Base-by-base conservation (phyloP, 2,329 filamentous ascomycete species). In the Phialemoniopsis sp. region DNA sequence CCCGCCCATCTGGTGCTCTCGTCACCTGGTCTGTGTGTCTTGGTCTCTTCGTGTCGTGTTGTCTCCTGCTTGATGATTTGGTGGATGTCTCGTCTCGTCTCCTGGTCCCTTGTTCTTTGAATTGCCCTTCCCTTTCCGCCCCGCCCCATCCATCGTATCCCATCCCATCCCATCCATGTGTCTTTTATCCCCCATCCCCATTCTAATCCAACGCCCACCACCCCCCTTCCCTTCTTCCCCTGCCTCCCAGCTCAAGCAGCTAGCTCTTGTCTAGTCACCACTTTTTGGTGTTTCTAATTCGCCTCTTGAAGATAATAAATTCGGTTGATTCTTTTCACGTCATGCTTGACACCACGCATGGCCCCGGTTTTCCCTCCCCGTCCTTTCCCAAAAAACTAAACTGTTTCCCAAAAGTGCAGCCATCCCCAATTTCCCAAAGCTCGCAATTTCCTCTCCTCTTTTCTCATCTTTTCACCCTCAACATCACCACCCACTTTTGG, bases 301-400 rank as follows among this genome's bases (percentile, higher is more conserved):
- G 32, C 29, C 42, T 43, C 33, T 16, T 46, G 56, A 6, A 26
- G 10, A 57, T 56, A 57, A 54, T 50, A 56, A 58, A 52, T 54
- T 63, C 53, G 59, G 49, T 51, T 49, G 52, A 56, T 53, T 54
- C 53, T 53, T 42, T 54, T 47, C 48, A 52, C 47, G 46, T 42
- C 45, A 42, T 50, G 51, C 51, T 52, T 26, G 21, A 6, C 21
- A 26, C 21, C 21, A 26, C 21, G 21, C 51, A 53, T 43, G 47
- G 68, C 67, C 68, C 68, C 68, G 65, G 64, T 72, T 72, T 72
- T 71, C 58, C 58, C 55, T 57, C 49, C 50, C 55, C 57, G 60
- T 56, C 10, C 21, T 60, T 58, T 62, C 62, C 64, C 62, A 63
- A 61, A 60, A 57, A 64, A 62, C 66, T 63, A 62, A 64, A 64